These are phyloP conservation scores for Cryptococcus depauperatus DNA, from an alignment of 1,284 basidiomycete genomes.

Conservation along the genomic window DNA sequence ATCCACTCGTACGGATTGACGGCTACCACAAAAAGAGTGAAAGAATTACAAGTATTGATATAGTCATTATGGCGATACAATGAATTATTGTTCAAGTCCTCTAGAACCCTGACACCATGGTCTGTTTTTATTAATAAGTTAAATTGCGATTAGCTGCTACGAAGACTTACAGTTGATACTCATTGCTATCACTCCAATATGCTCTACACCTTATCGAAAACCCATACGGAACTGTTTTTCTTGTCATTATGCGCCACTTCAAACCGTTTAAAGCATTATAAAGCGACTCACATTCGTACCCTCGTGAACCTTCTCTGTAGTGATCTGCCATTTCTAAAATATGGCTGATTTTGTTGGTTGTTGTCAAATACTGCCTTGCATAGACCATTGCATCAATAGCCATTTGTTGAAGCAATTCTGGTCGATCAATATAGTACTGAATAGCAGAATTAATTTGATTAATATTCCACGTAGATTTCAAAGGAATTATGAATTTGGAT, in stretches of 20 bases:
- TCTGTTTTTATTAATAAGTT: no score
- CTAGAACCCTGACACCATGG: no score
- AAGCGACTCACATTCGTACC: conserved; percentile 35
- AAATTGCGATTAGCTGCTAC: no score
- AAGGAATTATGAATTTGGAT: conserved; percentile 30
- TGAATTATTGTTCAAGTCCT: no score
- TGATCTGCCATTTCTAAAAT: conserved; percentile 34
- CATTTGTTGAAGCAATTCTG: conserved; percentile 36
- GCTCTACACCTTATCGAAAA: conserved; percentile 38
- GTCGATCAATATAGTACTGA: conserved; percentile 25
- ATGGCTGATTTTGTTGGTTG: conserved; percentile 35
- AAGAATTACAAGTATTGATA: no score
- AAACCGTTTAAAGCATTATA: not conserved
- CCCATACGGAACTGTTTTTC: conserved; percentile 34
- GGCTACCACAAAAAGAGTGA: no score
- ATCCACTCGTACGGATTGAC: no score
- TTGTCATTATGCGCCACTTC: not conserved
- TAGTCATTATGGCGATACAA: no score
- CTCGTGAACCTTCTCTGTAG: conserved; percentile 31
- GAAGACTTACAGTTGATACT: conserved; percentile 28
- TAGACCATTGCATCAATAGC: conserved; percentile 39
- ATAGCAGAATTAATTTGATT: conserved; percentile 34
- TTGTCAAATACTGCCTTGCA: conserved; percentile 37
- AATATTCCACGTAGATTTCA: conserved; percentile 36
- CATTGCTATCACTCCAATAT: conserved; percentile 30